These are phyloP conservation scores for Tanacetum coccineum DNA, from an alignment of 129 eudicot species.

Conservation along the genomic window DNA sequence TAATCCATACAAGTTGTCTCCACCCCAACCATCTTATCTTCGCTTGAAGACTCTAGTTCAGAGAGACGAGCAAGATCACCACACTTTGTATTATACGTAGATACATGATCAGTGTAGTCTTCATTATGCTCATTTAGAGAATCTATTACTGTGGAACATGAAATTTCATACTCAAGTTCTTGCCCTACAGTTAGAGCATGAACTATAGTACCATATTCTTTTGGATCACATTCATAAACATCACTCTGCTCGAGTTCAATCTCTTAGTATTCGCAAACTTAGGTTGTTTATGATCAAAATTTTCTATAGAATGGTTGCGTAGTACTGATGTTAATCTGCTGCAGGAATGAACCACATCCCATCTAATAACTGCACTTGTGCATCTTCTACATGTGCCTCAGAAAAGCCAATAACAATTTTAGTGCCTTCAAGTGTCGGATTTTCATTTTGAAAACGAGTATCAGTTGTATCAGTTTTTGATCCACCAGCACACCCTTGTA, in stretches of 20 bases:
- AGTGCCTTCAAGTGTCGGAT: slow-evolving; percentile 14
- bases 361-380: slow-evolving; percentile 20
- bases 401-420: slow-evolving; percentile 8
- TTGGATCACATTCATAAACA: neutral
- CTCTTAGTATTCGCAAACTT: slow-evolving; percentile 9
- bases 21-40: slow-evolving; percentile 9
- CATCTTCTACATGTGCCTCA: slow-evolving; percentile 18
- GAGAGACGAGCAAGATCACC: slow-evolving; percentile 22
- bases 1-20: neutral
- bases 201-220: too few relatives aligned
- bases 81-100: neutral
- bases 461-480: slow-evolving; percentile 12
- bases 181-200: too few relatives aligned
- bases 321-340: slow-evolving; percentile 13
- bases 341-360: slow-evolving; percentile 20
- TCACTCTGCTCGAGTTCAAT: slow-evolving; percentile 24
- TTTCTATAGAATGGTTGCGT: slow-evolving; percentile 2
- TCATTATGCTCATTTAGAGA: slow-evolving; percentile 9
- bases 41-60: neutral
- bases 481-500: slow-evolving; percentile 20
- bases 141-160: neutral
- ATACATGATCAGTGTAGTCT: slow-evolving; percentile 6
- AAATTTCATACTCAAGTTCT: too few relatives aligned
- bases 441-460: slow-evolving; percentile 26
- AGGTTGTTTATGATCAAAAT: slow-evolving; percentile 15